Evolutionary conservation across 768 basidiomycete genomes (phyloP).

Genomic region (Tulasnella sp.): DNA sequence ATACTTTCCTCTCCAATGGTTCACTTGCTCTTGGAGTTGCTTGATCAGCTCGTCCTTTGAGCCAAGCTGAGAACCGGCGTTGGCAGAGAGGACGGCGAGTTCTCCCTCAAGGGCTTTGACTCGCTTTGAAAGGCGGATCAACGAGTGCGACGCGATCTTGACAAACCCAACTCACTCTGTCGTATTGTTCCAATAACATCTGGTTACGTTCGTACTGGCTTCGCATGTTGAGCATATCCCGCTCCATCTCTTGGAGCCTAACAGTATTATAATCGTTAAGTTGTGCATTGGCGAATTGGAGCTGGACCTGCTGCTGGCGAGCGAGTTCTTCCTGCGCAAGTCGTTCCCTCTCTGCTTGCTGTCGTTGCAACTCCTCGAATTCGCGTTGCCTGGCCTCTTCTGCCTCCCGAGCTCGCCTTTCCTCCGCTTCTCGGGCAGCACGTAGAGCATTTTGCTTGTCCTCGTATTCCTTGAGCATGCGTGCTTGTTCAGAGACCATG

Average conservation of each 20-base stretch:
- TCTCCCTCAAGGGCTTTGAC: conserved; percentile 94
- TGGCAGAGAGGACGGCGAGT: conserved; percentile 55
- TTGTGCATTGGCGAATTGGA: conserved; percentile 70
- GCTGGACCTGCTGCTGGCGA: conserved; percentile 38
- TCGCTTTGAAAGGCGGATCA: conserved; percentile 39
- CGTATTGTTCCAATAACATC: conserved; percentile 94
- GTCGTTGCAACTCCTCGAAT: conserved; percentile 76
- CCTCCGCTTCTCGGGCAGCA: conserved; percentile 69
- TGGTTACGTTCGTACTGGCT: conserved; percentile 98
- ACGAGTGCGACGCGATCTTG: conserved; percentile 11
- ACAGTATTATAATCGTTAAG: conserved; percentile 54
- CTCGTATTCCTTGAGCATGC: conserved; percentile 92
- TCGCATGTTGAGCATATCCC: conserved; percentile 81
- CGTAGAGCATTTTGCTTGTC: conserved; percentile 84
- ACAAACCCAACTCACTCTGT: conserved; percentile 49
- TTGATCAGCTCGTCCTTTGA: conserved; percentile 94
- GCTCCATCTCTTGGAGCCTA: conserved; percentile 70
- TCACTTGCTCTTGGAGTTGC: conserved; percentile 93
- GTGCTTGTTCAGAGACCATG: conserved; percentile 78
- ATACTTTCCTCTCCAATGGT: conserved; percentile 95
- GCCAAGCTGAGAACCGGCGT: conserved; percentile 70
- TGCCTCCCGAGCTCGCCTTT: conserved; percentile 60
- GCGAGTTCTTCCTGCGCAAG: conserved; percentile 75
- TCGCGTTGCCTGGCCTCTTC: conserved; percentile 73
- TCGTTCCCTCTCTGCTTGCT: conserved; percentile 80